These are phyloP conservation scores for Rhodotorula sphaerocarpa DNA, from an alignment of 768 basidiomycete genomes.

Conservation along the genomic window DNA sequence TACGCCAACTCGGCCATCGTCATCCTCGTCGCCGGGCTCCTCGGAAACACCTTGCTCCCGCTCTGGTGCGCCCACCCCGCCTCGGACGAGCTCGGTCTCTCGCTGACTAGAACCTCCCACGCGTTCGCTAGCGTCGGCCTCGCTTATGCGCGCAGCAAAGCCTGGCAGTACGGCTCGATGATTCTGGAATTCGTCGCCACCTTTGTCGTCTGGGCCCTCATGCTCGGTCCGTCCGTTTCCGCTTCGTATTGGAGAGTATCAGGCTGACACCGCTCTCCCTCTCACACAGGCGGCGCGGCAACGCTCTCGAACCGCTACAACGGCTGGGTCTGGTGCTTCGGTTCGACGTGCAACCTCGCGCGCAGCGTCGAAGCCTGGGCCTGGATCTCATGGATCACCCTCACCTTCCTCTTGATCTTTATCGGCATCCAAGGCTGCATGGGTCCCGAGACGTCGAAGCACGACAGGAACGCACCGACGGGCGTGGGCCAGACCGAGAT, in stretches of 20 bases:
- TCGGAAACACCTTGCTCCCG: not conserved
- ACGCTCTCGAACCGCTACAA: conserved; percentile 6
- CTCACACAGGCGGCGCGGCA: conserved; percentile 4
- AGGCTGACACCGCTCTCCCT: not conserved
- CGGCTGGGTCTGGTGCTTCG: not conserved
- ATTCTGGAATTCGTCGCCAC: conserved; percentile 11
- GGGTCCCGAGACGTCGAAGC: too few relatives aligned
- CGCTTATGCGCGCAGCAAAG: not conserved
- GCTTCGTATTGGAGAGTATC: not conserved
- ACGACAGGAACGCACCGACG: not conserved
- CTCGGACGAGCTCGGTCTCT: too few relatives aligned
- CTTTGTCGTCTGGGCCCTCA: conserved; percentile 11
- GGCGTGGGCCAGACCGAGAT: not conserved
- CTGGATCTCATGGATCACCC: conserved; percentile 22
- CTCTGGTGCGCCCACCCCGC: not conserved
- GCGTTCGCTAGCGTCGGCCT: too few relatives aligned
- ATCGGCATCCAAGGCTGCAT: not conserved
- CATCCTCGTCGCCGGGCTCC: conserved; percentile 6
- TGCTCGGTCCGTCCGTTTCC: conserved; percentile 11
- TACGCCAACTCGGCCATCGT: not conserved
- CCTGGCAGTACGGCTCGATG: not conserved
- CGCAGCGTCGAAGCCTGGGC: conserved; percentile 18
- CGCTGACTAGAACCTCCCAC: too few relatives aligned
- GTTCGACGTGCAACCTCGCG: not conserved
- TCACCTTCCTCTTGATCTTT: conserved; percentile 8